Conservation (phyloP, 805 yeast genomes). For the Candida hungchunana region DNA sequence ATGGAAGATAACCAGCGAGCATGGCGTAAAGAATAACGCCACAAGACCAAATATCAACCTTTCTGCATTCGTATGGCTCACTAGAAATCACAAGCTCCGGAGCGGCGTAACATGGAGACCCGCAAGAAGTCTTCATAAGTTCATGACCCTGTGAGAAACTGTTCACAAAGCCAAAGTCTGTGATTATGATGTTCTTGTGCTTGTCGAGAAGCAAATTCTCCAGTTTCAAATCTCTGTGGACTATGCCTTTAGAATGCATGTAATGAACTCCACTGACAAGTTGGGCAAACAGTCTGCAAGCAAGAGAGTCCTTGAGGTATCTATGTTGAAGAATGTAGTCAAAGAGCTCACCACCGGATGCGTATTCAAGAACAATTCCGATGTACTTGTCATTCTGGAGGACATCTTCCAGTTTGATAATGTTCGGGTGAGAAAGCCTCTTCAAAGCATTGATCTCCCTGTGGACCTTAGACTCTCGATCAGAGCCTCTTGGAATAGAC, state of each 20-base stretch:
- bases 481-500: slow-evolving; percentile 80
- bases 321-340: slow-evolving; percentile 86
- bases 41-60: slow-evolving; percentile 96
- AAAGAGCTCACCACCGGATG: slow-evolving; percentile 95
- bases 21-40: slow-evolving; percentile 95
- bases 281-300: slow-evolving; percentile 88
- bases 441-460: slow-evolving; percentile 90
- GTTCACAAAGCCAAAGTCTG: slow-evolving; percentile 91
- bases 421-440: slow-evolving; percentile 86
- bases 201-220: slow-evolving; percentile 71
- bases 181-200: slow-evolving; percentile 66
- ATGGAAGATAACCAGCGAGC: slow-evolving; percentile 95
- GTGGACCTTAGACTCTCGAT: slow-evolving; percentile 82
- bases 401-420: slow-evolving; percentile 87
- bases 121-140: slow-evolving; percentile 84
- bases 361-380: slow-evolving; percentile 94
- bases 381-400: slow-evolving; percentile 91
- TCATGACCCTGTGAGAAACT: slow-evolving; percentile 60
- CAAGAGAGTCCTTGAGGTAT: slow-evolving; percentile 79
- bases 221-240: slow-evolving; percentile 78
- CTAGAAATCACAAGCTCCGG: slow-evolving; percentile 91
- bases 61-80: slow-evolving; percentile 83
- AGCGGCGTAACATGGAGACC: slow-evolving; percentile 91
- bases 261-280: slow-evolving; percentile 91
- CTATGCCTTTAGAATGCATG: slow-evolving; percentile 64